Conservation (phyloP, 2,329 filamentous ascomycete species). For the Waltergamsia citrina region DNA sequence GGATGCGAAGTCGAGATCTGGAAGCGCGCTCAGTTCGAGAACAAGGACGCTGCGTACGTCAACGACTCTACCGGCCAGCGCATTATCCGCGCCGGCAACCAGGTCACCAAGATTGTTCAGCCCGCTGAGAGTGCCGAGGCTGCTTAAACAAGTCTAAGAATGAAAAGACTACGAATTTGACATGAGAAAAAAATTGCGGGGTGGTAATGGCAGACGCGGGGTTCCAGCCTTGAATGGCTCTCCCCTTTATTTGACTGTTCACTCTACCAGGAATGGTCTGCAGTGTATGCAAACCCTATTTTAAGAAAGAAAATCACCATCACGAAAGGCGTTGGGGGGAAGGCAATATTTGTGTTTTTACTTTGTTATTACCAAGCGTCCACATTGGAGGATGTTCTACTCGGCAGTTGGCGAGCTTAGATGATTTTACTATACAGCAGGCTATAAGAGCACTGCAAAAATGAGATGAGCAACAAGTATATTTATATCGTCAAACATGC, state of each 20-base stretch:
- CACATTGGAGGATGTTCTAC: no score
- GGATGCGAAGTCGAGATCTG: constrained; percentile 88
- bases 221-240: background rate
- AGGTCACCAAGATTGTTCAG: constrained; percentile 74
- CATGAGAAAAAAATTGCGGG: background rate
- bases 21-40: constrained; percentile 78
- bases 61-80: constrained; percentile 74
- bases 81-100: constrained; percentile 76
- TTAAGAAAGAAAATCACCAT: background rate
- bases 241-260: background rate
- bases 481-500: no score
- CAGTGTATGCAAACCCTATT: background rate
- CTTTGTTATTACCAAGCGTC: no score
- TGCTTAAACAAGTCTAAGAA: constrained; percentile 48
- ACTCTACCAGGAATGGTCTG: background rate
- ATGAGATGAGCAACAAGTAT: no score
- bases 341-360: background rate
- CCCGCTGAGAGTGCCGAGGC: constrained; percentile 78
- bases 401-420: no score
- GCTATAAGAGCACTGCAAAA: no score
- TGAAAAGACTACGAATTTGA: background rate
- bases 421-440: no score
- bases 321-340: constrained; percentile 1
- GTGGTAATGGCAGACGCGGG: background rate
- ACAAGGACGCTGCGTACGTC: constrained; percentile 71